These are phyloP conservation scores for Pisolithus sp. DNA, from an alignment of 768 basidiomycete genomes.

Conservation along the genomic window DNA sequence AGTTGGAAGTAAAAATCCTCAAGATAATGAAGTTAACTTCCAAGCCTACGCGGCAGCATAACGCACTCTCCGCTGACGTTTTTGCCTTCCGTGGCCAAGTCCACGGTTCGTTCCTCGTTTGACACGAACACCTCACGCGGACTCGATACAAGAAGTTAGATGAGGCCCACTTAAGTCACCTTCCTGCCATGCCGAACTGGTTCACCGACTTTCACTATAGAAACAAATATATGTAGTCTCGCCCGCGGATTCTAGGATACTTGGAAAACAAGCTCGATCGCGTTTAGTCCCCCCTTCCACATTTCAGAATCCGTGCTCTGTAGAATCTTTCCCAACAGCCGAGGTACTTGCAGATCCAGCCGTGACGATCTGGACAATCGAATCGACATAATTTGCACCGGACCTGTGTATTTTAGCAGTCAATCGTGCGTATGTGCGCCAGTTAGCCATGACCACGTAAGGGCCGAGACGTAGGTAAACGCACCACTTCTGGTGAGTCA, in stretches of 20 bases:
- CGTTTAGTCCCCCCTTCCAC: background rate
- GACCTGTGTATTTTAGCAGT: slow-evolving; percentile 44
- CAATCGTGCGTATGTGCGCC: background rate
- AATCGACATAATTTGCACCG: slow-evolving; percentile 86
- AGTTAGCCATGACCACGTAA: background rate
- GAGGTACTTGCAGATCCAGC: slow-evolving; percentile 88
- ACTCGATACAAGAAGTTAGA: no score
- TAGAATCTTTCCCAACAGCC: slow-evolving; percentile 79
- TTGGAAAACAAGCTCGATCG: background rate
- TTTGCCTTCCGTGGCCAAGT: no score
- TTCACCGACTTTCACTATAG: no score
- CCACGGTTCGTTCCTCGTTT: no score
- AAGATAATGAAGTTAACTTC: slow-evolving; percentile 26
- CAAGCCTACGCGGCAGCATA: background rate
- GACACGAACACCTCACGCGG: no score
- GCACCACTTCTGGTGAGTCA: slow-evolving; percentile 92
- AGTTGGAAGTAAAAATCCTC: slow-evolving; percentile 40
- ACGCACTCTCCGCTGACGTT: no score
- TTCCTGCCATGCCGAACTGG: no score
- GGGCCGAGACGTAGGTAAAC: slow-evolving; percentile 11
- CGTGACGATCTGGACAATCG: slow-evolving; percentile 76
- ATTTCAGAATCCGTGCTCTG: slow-evolving; percentile 72
- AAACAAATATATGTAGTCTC: background rate
- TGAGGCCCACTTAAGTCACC: no score
- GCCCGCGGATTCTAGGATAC: background rate